Base-by-base conservation (phyloP, 352 stramenopile species). In the Globisporangium paroecandrum region DNA sequence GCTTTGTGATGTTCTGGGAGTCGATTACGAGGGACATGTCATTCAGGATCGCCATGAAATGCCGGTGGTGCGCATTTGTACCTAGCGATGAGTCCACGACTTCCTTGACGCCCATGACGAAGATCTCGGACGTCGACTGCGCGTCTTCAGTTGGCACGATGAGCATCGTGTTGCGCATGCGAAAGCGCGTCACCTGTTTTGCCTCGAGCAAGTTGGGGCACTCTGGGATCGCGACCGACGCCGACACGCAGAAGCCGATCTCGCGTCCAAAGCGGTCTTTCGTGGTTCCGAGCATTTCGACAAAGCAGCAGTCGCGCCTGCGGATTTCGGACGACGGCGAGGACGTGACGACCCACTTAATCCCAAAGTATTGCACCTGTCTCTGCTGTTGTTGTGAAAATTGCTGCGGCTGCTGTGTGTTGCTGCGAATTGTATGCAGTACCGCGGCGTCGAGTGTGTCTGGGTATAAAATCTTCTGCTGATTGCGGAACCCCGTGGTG, bases 1-100 rank as follows among this genome's bases (percentile, higher is more conserved):
- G 70, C 47, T 77, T 76, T 0, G 77, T 72, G 29, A 88, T 77
- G 61, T 88, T 88, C 46, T 76, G 76, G 34, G 72, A 77, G 67
- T 87, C 77, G 47, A 87, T 85, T 20, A 81, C 77, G 20, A 85
- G 67, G n/a, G 77, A 87, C 24, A 87, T 70, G 47, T 85, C 79
- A 46, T 78, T 83, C 2, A 88, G 65, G 8, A 83, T 64, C 1
- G 77, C 72, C 79, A 88, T 85, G 27, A 67, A 72, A 13, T 84
- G 68, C 25, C 79, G 77, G 29, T 82, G 75, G 15, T 82, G 76
- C 5, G 77, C 76, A 53, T 82, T 76, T 2, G 66, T 68, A 20
- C 66, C 71, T 20, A 87, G 63, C 10, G 77, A 79, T 25, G 77
- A 72, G 24, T 68, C 62, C 12, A 62, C 47, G 68, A 72, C 64